These are phyloP conservation scores for Penicillium simplicissimum DNA, from an alignment of 495 filamentous ascomycete species.

Conservation along the genomic window DNA sequence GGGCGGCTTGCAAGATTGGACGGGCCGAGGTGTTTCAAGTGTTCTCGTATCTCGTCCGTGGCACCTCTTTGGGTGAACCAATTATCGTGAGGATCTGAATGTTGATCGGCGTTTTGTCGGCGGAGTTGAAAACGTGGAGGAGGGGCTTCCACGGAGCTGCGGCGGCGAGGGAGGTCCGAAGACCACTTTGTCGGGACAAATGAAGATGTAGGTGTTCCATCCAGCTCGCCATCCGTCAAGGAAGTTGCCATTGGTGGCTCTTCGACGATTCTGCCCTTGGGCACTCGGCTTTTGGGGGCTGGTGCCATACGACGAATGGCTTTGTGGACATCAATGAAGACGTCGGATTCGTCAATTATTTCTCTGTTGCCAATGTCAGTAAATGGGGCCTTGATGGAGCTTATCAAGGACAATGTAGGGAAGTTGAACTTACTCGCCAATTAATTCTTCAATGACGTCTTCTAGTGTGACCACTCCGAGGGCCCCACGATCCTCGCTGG, in stretches of 20 bases:
- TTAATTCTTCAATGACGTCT: conserved; percentile 97
- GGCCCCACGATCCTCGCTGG: conserved; percentile 84
- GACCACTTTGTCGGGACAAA: conserved; percentile 2
- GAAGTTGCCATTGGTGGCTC: conserved; percentile 39
- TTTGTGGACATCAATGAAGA: conserved; percentile 96
- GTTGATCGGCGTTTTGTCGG: conserved; percentile 32
- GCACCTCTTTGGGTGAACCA: conserved; percentile 41
- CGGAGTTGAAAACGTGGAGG: conserved; percentile 50
- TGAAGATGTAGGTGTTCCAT: conserved; percentile 30
- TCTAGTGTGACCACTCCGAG: conserved; percentile 93
- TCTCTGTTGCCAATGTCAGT: conserved; percentile 48
- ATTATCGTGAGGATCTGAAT: conserved; percentile 27
- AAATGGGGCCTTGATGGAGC: conserved; percentile 19
- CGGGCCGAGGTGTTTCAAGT: conserved; percentile 87
- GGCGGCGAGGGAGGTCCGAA: conserved; percentile 27
- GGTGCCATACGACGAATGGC: conserved; percentile 81
- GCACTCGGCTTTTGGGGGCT: conserved; percentile 61
- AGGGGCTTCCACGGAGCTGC: conserved; percentile 53
- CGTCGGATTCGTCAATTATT: conserved; percentile 88
- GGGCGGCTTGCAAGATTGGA: conserved; percentile 88
- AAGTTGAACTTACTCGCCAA: conserved; percentile 76
- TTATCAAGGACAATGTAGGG: conserved; percentile 13
- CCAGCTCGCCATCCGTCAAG: conserved; percentile 34
- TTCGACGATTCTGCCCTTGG: conserved; percentile 59
- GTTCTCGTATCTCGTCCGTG: conserved; percentile 69